A percentile compares a stretch with the other conserved stretches of the same genome.
Conservation (phyloP, 2,329 filamentous ascomycete genomes). For the Amesomyces nigricolor region DNA sequence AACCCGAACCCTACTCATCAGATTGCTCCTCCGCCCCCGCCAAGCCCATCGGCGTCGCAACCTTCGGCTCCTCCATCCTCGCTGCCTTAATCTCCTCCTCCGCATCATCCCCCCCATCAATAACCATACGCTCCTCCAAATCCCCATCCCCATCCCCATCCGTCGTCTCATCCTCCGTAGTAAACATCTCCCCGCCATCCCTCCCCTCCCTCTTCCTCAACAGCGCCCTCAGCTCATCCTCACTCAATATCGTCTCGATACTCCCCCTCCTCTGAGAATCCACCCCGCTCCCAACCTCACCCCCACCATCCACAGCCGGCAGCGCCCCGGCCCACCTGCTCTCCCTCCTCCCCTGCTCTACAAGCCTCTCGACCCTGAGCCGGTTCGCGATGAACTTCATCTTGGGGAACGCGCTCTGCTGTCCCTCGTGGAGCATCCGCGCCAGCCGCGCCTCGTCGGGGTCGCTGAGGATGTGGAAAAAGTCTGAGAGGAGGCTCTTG, state of each 20-base stretch:
- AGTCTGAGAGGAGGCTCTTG: slow-evolving; percentile 70
- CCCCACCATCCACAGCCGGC: neutral
- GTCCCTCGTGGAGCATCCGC: slow-evolving; percentile 84
- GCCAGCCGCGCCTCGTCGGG: slow-evolving; percentile 69
- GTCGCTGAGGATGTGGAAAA: slow-evolving; percentile 79
- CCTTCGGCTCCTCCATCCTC: neutral
- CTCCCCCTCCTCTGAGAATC: slow-evolving; percentile 38
- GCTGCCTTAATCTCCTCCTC: neutral
- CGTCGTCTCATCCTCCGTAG: slow-evolving; percentile 31
- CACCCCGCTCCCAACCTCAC: neutral
- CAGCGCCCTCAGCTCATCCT: slow-evolving; percentile 52
- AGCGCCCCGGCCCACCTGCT: slow-evolving; percentile 36
- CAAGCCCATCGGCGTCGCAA: slow-evolving; percentile 16
- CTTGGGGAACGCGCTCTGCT: slow-evolving; percentile 85
- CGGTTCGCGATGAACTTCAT: slow-evolving; percentile 86
- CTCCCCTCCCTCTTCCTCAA: slow-evolving; percentile 27
- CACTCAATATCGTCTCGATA: slow-evolving; percentile 55
- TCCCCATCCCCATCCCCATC: slow-evolving; percentile 23
- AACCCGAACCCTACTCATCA: neutral
- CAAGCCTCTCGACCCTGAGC: slow-evolving; percentile 69
- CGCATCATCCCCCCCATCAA: slow-evolving; percentile 7
- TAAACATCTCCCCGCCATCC: slow-evolving; percentile 10
- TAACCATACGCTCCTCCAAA: neutral
- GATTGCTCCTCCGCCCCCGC: slow-evolving; percentile 5
- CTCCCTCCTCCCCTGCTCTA: slow-evolving; percentile 54